Conservation (phyloP, 2,329 filamentous ascomycete species). For the Colletotrichum tropicale region DNA sequence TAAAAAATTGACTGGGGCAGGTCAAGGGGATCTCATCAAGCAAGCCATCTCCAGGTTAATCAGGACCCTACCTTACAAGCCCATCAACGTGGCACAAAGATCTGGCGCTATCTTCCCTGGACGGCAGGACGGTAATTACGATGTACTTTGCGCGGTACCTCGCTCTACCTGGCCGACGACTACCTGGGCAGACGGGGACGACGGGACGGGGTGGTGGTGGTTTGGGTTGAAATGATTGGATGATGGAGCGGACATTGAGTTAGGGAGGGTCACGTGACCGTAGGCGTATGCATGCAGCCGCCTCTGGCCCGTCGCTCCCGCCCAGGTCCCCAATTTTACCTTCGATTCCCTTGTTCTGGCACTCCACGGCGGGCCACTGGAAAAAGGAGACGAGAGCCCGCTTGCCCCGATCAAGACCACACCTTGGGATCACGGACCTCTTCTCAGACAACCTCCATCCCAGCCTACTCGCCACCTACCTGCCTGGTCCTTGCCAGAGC, state of each 20-base stretch:
- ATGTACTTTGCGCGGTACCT: background rate
- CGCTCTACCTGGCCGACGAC: background rate
- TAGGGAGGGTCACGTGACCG: conserved; percentile 11
- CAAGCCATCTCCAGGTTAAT: background rate
- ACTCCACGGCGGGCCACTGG: conserved; percentile 2
- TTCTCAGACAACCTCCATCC: background rate
- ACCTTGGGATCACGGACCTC: conserved; percentile 1
- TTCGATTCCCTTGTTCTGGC: conserved; percentile 11
- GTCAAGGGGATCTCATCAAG: background rate
- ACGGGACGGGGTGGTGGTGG: background rate
- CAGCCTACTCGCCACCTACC: background rate
- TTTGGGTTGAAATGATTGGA: conserved; percentile 3
- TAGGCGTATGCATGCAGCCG: conserved; percentile 18
- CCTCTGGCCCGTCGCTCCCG: conserved; percentile 18
- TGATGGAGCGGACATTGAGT: background rate
- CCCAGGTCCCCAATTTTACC: conserved; percentile 12
- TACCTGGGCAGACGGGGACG: background rate
- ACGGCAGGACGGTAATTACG: background rate
- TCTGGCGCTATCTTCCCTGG: background rate
- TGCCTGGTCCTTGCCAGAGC: background rate
- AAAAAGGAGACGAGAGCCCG: background rate
- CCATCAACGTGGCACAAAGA: background rate
- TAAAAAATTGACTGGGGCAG: background rate
- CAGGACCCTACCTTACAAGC: background rate
- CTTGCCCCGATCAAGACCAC: background rate